phyloP scores from a whole-genome alignment of 2,329 filamentous ascomycete genomes.

The Botrytis tulipae region DNA sequence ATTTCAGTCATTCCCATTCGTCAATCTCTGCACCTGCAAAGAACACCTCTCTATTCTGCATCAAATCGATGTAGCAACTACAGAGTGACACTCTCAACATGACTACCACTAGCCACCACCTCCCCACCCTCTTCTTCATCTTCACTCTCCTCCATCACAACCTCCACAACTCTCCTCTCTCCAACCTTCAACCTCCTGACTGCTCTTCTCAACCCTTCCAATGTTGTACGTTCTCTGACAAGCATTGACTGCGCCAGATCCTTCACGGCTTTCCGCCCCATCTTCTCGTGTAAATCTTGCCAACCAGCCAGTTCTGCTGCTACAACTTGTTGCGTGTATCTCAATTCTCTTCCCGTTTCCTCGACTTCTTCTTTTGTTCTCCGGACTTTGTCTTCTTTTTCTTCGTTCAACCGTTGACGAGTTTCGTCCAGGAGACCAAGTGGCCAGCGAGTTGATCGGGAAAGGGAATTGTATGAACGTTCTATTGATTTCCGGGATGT shows the following conservation, averaged over 20 bases:
- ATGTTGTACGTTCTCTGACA: constrained; percentile 72
- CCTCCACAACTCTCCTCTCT: not conserved
- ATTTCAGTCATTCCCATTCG: not conserved
- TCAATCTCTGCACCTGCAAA: not conserved
- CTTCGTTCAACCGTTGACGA: constrained; percentile 74
- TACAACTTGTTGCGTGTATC: constrained; percentile 91
- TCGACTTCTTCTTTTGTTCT: constrained; percentile 69
- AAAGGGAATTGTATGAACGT: constrained; percentile 71
- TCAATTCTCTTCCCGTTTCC: constrained; percentile 74
- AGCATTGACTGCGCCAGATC: constrained; percentile 77
- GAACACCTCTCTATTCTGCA: not conserved
- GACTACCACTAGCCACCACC: not conserved
- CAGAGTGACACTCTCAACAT: constrained; percentile 9
- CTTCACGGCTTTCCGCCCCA: constrained; percentile 70
- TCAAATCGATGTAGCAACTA: constrained; percentile 1
- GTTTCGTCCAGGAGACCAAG: constrained; percentile 83
- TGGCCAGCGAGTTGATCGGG: constrained; percentile 75
- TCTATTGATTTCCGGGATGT: constrained; percentile 73
- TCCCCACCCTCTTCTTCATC: not conserved
- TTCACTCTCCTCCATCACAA: not conserved
- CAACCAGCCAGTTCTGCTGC: constrained; percentile 89
- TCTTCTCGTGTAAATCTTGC: constrained; percentile 82
- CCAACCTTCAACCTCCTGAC: constrained; percentile 49
- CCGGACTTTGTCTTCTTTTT: constrained; percentile 76
- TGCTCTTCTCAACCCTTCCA: constrained; percentile 79